These are phyloP conservation scores for Morella rubra DNA, from an alignment of 306 rosid genomes.

Conservation along the genomic window DNA sequence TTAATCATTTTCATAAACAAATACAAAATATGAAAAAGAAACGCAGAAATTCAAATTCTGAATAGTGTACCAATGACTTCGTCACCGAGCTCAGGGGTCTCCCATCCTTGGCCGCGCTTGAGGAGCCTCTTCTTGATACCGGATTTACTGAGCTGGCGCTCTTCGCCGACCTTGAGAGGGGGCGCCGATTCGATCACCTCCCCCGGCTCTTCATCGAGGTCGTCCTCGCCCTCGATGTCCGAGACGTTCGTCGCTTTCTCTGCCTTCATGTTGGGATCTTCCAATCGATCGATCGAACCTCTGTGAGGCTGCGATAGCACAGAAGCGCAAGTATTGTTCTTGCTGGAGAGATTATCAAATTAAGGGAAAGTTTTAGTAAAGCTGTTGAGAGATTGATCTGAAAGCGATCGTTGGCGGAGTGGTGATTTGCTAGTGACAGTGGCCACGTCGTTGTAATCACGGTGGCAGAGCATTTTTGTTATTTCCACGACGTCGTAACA, in stretches of 20 bases:
- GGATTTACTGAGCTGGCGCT: constrained; percentile 39
- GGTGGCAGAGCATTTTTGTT: background rate
- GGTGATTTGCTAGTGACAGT: background rate
- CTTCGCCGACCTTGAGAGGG: constrained; percentile 66
- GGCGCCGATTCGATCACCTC: constrained; percentile 71
- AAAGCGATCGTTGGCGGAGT: background rate
- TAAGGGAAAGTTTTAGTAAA: background rate
- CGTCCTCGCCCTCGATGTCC: constrained; percentile 35
- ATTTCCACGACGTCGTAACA: background rate
- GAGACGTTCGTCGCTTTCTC: constrained; percentile 37
- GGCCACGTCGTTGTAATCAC: background rate
- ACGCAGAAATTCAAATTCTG: background rate
- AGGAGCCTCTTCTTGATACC: constrained; percentile 62
- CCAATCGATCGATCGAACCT: constrained; percentile 5
- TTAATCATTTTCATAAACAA: constrained; percentile 1
- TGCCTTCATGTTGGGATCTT: constrained; percentile 31
- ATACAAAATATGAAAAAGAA: background rate
- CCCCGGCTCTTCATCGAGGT: constrained; percentile 73
- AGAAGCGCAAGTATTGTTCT: background rate
- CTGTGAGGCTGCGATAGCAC: background rate
- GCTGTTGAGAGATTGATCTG: background rate
- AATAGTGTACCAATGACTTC: constrained; percentile 46
- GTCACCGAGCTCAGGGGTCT: constrained; percentile 59
- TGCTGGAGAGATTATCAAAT: background rate
- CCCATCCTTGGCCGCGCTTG: constrained; percentile 55